Evolutionary conservation across 78 protist genomes (phyloP).

Genomic region (Protostelium mycophagum): DNA sequence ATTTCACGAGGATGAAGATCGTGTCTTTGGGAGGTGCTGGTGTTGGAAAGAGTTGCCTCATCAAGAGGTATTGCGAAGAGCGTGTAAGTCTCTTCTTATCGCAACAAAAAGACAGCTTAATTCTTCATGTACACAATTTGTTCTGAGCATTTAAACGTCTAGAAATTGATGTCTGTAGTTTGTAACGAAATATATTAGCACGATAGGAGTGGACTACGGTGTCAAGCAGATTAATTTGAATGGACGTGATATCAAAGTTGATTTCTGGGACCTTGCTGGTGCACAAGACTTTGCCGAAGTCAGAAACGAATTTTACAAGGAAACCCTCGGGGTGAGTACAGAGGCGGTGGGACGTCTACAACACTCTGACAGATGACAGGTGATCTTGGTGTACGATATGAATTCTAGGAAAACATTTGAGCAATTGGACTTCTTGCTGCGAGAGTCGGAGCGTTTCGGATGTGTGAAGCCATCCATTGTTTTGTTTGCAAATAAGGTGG

Average conservation of each 20-base stretch:
- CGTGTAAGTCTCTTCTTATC: background rate
- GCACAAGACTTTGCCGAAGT: constrained; percentile 27
- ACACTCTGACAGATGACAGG: too few species aligned
- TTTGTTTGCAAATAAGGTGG: constrained; percentile 62
- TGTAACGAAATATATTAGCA: constrained; percentile 55
- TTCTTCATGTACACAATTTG: too few species aligned
- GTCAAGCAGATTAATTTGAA: constrained; percentile 22
- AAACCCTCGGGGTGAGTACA: constrained; percentile 40
- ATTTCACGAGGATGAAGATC: constrained; percentile 32
- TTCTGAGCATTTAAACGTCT: background rate
- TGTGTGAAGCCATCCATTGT: background rate
- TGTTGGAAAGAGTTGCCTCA: constrained; percentile 65
- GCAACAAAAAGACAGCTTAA: too few species aligned
- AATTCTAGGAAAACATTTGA: constrained; percentile 13
- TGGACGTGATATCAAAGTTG: constrained; percentile 6
- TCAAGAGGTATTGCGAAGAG: constrained; percentile 79
- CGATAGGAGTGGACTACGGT: constrained; percentile 81
- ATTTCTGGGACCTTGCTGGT: constrained; percentile 78
- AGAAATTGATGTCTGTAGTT: constrained; percentile 8
- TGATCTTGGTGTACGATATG: constrained; percentile 54
- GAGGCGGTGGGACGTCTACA: background rate
- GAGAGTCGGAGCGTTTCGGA: constrained; percentile 42
- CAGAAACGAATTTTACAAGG: constrained; percentile 71
- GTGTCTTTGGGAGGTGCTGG: constrained; percentile 55
- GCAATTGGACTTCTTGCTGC: constrained; percentile 18